phyloP scores from a whole-genome alignment of 345 rosid genomes.

The Populus euphratica region DNA sequence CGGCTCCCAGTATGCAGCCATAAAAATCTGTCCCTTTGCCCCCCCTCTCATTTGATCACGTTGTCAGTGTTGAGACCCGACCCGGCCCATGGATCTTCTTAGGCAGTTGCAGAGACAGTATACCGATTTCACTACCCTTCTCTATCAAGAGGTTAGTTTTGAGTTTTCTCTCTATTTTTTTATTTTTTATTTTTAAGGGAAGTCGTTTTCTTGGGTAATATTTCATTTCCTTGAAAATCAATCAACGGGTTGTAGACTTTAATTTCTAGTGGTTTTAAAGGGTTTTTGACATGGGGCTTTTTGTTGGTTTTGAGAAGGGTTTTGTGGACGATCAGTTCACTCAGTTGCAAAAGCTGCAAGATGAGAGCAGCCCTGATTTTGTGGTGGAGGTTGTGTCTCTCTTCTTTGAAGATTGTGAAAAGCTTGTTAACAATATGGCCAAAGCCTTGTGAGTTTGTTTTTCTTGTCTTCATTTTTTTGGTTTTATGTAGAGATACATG shows the following conservation, averaged over 20 bases:
- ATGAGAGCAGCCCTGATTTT: conserved; percentile 75
- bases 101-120: conserved; percentile 51
- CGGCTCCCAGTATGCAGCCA: not conserved
- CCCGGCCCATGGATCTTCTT: conserved; percentile 42
- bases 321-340: conserved; percentile 75
- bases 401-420: conserved; percentile 77
- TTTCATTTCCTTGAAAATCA: too few relatives aligned
- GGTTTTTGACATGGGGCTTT: conserved; percentile 15
- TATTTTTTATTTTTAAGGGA: not conserved
- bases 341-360: conserved; percentile 76
- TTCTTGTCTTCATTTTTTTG: not conserved
- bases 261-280: not conserved
- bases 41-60: not conserved
- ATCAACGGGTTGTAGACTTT: not conserved
- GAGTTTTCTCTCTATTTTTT: too few relatives aligned
- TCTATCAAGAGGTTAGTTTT: conserved; percentile 24
- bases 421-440: conserved; percentile 61
- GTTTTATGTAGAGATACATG: not conserved
- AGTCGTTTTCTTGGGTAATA: too few relatives aligned
- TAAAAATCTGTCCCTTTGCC: not conserved
- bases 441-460: conserved; percentile 54
- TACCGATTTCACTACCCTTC: conserved; percentile 43
- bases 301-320: conserved; percentile 34
- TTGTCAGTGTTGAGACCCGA: not conserved
- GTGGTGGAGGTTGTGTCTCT: conserved; percentile 64